A percentile compares a stretch with the other conserved stretches of the same genome.
phyloP scores from a whole-genome alignment of 805 yeast species.

The Metschnikowia reukaufii region DNA sequence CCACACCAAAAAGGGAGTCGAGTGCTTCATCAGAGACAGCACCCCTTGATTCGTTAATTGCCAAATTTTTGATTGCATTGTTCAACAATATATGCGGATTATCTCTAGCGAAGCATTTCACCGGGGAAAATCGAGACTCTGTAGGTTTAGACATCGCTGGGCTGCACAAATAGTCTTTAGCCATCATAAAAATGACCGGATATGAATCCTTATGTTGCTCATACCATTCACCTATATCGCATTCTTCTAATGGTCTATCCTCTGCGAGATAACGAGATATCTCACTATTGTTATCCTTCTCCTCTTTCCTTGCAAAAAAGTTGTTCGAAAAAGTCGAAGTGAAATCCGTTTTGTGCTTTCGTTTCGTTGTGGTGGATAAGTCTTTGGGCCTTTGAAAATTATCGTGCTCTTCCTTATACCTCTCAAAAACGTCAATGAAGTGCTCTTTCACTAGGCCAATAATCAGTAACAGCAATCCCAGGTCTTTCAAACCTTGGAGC shows the following conservation, averaged over 20 bases:
- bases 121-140: not conserved
- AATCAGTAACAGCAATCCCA: not conserved
- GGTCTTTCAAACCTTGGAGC: not conserved
- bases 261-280: not conserved
- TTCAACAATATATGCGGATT: not conserved
- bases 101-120: not conserved
- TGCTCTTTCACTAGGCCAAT: not conserved
- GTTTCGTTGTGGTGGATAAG: not conserved
- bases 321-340: not conserved
- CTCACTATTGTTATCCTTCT: not conserved
- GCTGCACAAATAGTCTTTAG: constrained; percentile 2
- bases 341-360: not conserved
- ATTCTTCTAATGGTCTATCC: not conserved
- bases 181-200: not conserved
- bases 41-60: not conserved
- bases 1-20: not conserved
- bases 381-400: not conserved
- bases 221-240: not conserved
- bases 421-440: not conserved
- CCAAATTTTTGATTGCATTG: constrained; percentile 2
- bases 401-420: not conserved
- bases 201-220: not conserved
- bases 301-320: not conserved
- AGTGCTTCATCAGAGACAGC: not conserved
- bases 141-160: constrained; percentile 1